Conservation (phyloP, 345 rosid species). For the Populus euphratica region DNA sequence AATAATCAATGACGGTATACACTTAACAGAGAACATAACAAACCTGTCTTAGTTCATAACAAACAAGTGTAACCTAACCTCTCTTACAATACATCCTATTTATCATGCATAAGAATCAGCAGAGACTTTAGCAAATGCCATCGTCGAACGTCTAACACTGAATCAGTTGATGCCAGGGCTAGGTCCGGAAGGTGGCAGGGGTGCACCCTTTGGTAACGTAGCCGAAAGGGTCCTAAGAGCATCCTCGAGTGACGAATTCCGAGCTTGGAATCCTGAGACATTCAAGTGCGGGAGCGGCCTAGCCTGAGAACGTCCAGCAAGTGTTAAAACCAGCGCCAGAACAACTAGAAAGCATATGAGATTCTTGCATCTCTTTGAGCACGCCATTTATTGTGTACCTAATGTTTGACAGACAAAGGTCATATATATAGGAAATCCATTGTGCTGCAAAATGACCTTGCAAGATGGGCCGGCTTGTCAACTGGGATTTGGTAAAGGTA, state of each 20-base stretch:
- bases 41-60: neutral
- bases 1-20: neutral
- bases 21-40: neutral
- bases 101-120: neutral
- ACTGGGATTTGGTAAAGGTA: constrained; percentile 28
- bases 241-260: neutral
- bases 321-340: constrained; percentile 5
- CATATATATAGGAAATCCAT: neutral
- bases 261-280: neutral
- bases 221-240: constrained; percentile 14
- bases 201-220: constrained; percentile 43
- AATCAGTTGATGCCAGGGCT: constrained; percentile 34
- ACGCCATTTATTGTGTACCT: neutral
- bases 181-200: constrained; percentile 48
- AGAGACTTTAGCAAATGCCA: neutral
- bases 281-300: constrained; percentile 13
- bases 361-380: neutral
- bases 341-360: constrained; percentile 6
- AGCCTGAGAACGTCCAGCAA: constrained; percentile 22
- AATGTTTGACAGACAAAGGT: neutral
- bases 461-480: constrained; percentile 39
- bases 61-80: neutral
- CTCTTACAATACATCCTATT: neutral
- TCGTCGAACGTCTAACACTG: neutral
- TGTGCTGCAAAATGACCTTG: constrained; percentile 5